Percentiles rank a stretch among this genome's conserved stretches.
Conservation (phyloP, 1,284 basidiomycete species). For the Ganoderma multipileum region DNA sequence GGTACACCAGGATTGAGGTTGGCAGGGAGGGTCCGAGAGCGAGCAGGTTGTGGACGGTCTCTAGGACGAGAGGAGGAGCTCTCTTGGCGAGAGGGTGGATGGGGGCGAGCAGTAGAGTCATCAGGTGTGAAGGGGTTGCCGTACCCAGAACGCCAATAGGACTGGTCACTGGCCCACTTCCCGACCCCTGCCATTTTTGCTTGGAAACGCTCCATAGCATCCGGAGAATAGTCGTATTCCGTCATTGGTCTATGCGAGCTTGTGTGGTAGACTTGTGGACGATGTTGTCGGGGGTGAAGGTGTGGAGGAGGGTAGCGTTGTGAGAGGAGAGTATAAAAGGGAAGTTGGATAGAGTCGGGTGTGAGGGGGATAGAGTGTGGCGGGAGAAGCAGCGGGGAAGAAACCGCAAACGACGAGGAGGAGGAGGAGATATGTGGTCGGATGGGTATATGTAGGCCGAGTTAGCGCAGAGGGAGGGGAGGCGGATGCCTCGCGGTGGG, state of each 20-base stretch:
- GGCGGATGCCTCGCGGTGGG: conserved; percentile 30
- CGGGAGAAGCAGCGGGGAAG: conserved; percentile 7
- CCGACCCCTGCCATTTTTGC: conserved; percentile 51
- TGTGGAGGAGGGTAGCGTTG: neutral
- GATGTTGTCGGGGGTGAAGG: conserved; percentile 2
- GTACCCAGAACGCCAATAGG: conserved; percentile 33
- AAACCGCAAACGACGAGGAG: conserved; percentile 17
- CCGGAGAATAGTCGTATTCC: conserved; percentile 64
- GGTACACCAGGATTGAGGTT: neutral
- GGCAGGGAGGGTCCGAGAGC: conserved; percentile 27
- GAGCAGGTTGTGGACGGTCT: conserved; percentile 28
- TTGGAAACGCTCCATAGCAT: conserved; percentile 51
- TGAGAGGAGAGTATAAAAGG: conserved; percentile 2
- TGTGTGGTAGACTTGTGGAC: conserved; percentile 7
- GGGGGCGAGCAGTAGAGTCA: conserved; percentile 18
- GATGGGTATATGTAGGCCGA: conserved; percentile 30
- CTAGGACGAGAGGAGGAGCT: conserved; percentile 15
- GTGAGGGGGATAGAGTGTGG: conserved; percentile 14
- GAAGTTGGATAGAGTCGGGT: conserved; percentile 16
- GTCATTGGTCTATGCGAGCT: conserved; percentile 45
- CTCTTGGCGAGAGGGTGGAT: conserved; percentile 21
- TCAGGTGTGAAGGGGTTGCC: conserved; percentile 35
- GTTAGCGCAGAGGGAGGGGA: conserved; percentile 26
- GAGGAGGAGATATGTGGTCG: conserved; percentile 21
- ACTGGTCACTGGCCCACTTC: conserved; percentile 48